Evolutionary conservation across 73 alveolate genomes (phyloP).

Genomic region (Paramecium sexaurelia): DNA sequence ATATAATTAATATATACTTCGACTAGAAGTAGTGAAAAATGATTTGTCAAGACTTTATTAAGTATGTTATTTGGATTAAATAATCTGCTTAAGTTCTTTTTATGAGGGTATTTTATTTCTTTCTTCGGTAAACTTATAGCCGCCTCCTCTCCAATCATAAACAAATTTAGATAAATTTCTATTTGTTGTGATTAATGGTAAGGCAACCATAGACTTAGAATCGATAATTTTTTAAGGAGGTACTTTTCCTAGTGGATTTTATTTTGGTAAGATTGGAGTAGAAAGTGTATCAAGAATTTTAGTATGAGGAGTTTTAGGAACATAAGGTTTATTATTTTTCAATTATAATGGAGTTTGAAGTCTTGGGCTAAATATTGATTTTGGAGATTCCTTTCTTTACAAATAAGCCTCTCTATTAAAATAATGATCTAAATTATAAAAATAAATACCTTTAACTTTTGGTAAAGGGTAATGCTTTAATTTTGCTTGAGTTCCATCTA

Average conservation of each 20-base stretch:
- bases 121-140: constrained; percentile 14
- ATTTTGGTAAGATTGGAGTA: neutral
- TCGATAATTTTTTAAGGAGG: constrained; percentile 16
- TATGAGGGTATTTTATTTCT: neutral
- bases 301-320: neutral
- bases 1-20: neutral
- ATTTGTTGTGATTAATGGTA: constrained; percentile 15
- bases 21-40: neutral
- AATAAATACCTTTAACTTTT: neutral
- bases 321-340: neutral
- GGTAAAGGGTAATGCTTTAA: constrained; percentile 24
- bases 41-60: constrained; percentile 11
- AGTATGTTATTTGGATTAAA: neutral
- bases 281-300: neutral
- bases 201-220: neutral
- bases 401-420: constrained; percentile 43
- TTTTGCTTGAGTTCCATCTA: constrained; percentile 41
- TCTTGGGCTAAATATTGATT: constrained; percentile 1
- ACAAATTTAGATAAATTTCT: constrained; percentile 40
- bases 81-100: neutral
- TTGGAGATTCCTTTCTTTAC: constrained; percentile 1
- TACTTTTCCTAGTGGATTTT: neutral
- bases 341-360: neutral
- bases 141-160: constrained; percentile 57
- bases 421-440: neutral